These are phyloP conservation scores for Penicillium pulvis DNA, from an alignment of 495 filamentous ascomycete species.

Conservation along the genomic window DNA sequence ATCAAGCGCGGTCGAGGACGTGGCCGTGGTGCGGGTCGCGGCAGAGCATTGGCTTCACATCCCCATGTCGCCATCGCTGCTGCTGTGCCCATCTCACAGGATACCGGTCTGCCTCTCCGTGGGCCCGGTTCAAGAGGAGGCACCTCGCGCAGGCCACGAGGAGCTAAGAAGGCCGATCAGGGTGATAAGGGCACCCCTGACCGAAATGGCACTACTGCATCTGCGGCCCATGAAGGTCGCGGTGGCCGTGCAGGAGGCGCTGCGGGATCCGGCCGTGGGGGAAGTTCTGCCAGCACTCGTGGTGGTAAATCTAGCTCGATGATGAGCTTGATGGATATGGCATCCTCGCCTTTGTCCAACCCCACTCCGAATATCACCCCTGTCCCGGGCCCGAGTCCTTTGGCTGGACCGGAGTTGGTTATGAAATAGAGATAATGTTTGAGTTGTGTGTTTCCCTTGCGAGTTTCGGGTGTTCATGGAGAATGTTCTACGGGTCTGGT, in stretches of 20 bases:
- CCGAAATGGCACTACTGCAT: constrained; percentile 18
- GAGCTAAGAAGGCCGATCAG: constrained; percentile 71
- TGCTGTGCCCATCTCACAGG: constrained; percentile 45
- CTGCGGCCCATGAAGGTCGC: constrained; percentile 30
- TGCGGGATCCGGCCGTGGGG: constrained; percentile 33
- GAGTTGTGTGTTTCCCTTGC: not conserved
- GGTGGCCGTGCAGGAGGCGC: constrained; percentile 36
- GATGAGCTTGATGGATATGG: constrained; percentile 33
- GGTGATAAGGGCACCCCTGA: constrained; percentile 64
- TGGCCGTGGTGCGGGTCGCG: constrained; percentile 59
- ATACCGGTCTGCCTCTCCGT: constrained; percentile 56
- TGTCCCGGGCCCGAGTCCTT: constrained; percentile 26
- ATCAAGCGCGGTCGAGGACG: constrained; percentile 77
- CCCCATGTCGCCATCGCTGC: constrained; percentile 45
- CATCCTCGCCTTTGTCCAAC: constrained; percentile 20
- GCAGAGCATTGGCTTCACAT: constrained; percentile 40
- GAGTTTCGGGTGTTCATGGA: constrained; percentile 1
- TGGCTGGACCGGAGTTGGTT: constrained; percentile 32
- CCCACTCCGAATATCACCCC: constrained; percentile 32
- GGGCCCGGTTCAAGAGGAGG: constrained; percentile 80
- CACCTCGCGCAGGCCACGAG: constrained; percentile 76
- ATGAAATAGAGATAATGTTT: constrained; percentile 12
- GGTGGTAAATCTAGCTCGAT: constrained; percentile 29
- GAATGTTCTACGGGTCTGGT: not conserved
- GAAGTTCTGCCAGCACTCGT: constrained; percentile 31